A percentile compares a stretch with the other conserved stretches of the same genome.
phyloP scores from a whole-genome alignment of 441 rosid genomes.

The Rhodomyrtus psidioides region DNA sequence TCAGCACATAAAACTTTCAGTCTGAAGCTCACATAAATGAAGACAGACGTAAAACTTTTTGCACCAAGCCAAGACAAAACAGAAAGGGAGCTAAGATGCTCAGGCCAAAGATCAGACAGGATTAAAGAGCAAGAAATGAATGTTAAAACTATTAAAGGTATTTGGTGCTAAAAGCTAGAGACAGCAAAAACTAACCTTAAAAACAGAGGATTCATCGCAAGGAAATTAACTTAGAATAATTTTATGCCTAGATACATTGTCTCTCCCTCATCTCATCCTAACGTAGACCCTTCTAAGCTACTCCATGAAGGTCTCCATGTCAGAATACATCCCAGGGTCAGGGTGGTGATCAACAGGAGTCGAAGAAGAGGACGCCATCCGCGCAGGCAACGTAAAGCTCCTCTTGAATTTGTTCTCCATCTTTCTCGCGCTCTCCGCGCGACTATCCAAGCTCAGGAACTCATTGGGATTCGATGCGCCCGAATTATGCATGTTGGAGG shows the following conservation, averaged over 20 bases:
- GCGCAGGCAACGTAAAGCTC: conserved; percentile 68
- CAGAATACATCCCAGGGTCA: conserved; percentile 56
- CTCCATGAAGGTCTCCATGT: conserved; percentile 80
- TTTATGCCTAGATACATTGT: conserved; percentile 12
- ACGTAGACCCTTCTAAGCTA: conserved; percentile 14
- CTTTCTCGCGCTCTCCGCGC: conserved; percentile 35
- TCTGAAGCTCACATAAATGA: not conserved
- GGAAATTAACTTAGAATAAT: not conserved
- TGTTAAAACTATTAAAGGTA: not conserved
- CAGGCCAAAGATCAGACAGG: not conserved
- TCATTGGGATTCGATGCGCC: conserved; percentile 36
- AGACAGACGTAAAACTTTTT: not conserved
- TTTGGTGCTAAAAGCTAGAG: not conserved
- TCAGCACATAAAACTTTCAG: not conserved
- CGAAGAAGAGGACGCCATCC: conserved; percentile 73
- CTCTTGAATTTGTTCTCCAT: conserved; percentile 70
- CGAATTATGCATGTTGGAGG: conserved; percentile 11
- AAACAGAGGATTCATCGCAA: not conserved
- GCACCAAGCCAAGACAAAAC: not conserved
- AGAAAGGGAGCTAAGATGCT: not conserved
- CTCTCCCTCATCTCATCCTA: not conserved
- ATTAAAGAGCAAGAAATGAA: not conserved
- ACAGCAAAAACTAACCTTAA: not conserved
- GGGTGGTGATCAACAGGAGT: conserved; percentile 59
- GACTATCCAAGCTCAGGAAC: conserved; percentile 71